Evolutionary conservation across 139 green algal genomes (phyloP), one percentile per base, ranked within the genome.

Genomic region (Chlamydomonas applanata): DNA sequence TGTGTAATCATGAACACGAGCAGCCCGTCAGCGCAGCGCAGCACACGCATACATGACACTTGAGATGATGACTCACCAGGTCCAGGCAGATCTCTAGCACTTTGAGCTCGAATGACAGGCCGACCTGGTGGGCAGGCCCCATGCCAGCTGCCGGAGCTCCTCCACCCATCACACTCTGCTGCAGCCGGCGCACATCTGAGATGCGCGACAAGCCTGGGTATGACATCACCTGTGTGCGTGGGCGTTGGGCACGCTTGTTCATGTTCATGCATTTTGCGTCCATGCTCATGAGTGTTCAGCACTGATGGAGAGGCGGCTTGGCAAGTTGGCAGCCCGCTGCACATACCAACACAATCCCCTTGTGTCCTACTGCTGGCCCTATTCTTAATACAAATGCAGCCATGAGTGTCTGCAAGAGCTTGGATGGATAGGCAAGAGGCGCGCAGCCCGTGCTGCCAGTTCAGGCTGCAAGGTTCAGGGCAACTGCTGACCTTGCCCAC

Each of bases 101-200:
- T 44, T 86, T 86, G 27, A 82, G 76, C 76, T 82, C 76, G 65
- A 86, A 82, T 11, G 75, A 68, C 57, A 86, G 60, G 25, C 67
- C 67, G 5, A 71, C 20, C 24, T 30, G 59, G 9, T 34, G 59
- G 54, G 54, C 54, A 7, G 22, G 54, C 56, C 74, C 45, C 67
- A 75, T 56, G 62, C 29, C 62, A 13, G 4, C 54, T 61, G 64
- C 62, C 35, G 63, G 67, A 79, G n/a, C n/a, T n/a, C n/a, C n/a
- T n/a, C 29, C 52, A 53, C 24, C 30, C 24, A 34, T 34, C 52
- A 52, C 49, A 20, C 11, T 32, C 25, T 66, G 27, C 24, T 29
- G 57, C 22, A 33, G 24, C 24, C 57, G 57, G 61, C 61, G 61
- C 30, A n/a, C 4, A 40, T 24, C 32, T 9, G 33, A 22, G 29